Percentiles rank a stretch among this genome's conserved stretches.
phyloP scores from a whole-genome alignment of 495 filamentous ascomycete genomes.

The Coniosporium apollinis region DNA sequence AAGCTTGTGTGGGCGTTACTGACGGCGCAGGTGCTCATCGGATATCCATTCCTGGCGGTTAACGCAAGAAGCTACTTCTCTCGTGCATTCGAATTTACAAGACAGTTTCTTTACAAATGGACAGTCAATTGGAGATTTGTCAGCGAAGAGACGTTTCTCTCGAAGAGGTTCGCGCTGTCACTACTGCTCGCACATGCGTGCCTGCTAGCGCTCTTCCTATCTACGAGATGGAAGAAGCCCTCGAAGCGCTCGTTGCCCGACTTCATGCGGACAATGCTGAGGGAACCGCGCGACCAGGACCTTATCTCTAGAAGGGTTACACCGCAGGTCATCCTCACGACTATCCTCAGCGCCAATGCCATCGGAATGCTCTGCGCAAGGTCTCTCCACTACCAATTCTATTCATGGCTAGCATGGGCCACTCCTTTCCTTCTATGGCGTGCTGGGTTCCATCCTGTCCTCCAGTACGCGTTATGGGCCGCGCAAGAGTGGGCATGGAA shows the following conservation, averaged over 20 bases:
- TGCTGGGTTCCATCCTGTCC: constrained; percentile 51
- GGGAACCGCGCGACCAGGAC: constrained; percentile 27
- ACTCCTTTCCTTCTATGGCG: constrained; percentile 86
- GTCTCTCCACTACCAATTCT: constrained; percentile 94
- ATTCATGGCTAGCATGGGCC: constrained; percentile 79
- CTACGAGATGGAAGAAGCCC: constrained; percentile 39
- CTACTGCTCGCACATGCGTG: constrained; percentile 53
- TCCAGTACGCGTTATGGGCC: constrained; percentile 59
- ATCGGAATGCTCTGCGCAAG: constrained; percentile 84
- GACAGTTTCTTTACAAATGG: constrained; percentile 91
- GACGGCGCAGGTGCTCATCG: constrained; percentile 39
- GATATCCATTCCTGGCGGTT: constrained; percentile 53
- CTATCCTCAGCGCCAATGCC: constrained; percentile 60
- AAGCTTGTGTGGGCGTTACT: background rate
- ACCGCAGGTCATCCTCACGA: constrained; percentile 58
- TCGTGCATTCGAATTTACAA: constrained; percentile 74
- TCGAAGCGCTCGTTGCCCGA: constrained; percentile 25
- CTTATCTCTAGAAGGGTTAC: constrained; percentile 37
- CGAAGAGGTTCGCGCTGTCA: constrained; percentile 47
- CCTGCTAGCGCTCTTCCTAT: constrained; percentile 44
- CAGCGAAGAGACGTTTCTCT: constrained; percentile 66
- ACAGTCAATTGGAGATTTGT: constrained; percentile 97
- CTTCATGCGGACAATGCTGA: constrained; percentile 34
- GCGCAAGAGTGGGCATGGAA: constrained; percentile 96
- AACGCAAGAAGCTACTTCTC: constrained; percentile 56